Evolutionary conservation across 148 eudicot genomes (phyloP).

Genomic region (Spergularia marina): DNA sequence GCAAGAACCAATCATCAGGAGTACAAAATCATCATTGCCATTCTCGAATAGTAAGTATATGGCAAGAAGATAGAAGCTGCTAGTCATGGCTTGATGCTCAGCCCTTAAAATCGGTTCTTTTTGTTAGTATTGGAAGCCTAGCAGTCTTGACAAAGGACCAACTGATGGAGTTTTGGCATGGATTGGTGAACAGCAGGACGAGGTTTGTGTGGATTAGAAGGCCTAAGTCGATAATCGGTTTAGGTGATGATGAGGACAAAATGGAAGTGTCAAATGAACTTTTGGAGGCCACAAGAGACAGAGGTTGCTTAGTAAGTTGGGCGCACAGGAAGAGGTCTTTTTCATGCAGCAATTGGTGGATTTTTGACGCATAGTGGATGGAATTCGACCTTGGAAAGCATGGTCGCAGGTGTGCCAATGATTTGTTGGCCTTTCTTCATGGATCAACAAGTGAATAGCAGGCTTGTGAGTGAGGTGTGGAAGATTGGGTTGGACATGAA

Average conservation of each 20-base stretch:
- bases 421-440: constrained; percentile 33
- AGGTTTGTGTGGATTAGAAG: constrained; percentile 34
- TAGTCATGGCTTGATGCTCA: constrained; percentile 37
- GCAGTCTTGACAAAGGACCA: constrained; percentile 33
- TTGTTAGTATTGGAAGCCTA: constrained; percentile 39
- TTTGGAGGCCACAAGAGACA: constrained; percentile 19
- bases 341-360: constrained; percentile 31
- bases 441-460: constrained; percentile 38
- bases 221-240: constrained; percentile 17
- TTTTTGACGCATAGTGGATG: constrained; percentile 38
- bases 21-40: not conserved
- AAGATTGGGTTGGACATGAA: constrained; percentile 33
- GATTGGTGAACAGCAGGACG: constrained; percentile 22
- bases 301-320: constrained; percentile 33
- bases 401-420: constrained; percentile 34
- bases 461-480: constrained; percentile 32
- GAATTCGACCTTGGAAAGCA: constrained; percentile 40
- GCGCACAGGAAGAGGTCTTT: constrained; percentile 36
- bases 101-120: constrained; percentile 28
- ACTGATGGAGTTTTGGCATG: constrained; percentile 31
- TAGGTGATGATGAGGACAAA: not conserved
- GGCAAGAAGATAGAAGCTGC: constrained; percentile 33
- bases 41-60: constrained; percentile 24
- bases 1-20: not conserved
- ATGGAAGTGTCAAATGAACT: constrained; percentile 1